Percentiles rank a stretch among this genome's conserved stretches.
Conservation (phyloP, 2,329 filamentous ascomycete species). For the Fusarium virguliforme region DNA sequence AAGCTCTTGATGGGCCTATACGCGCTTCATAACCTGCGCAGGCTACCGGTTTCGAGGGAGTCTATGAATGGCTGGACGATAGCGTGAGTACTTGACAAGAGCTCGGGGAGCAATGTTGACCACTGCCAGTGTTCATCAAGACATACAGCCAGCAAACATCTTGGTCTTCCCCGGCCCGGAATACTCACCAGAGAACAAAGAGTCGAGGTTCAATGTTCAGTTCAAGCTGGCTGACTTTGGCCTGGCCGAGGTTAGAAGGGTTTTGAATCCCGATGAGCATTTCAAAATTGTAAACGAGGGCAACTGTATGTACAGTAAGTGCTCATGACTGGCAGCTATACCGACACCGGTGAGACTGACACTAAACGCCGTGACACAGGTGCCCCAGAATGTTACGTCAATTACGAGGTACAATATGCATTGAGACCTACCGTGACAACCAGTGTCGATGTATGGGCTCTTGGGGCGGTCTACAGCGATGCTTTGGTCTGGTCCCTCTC, state of each 20-base stretch:
- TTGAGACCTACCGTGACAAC: neutral
- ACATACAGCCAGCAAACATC: conserved; percentile 38
- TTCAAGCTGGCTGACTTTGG: conserved; percentile 36
- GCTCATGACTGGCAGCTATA: neutral
- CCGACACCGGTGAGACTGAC: too few relatives aligned
- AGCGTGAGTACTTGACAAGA: neutral
- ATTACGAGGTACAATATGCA: neutral
- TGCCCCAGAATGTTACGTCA: conserved; percentile 18
- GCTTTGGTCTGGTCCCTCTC: conserved; percentile 25
- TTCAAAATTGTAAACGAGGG: neutral
- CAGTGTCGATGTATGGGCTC: conserved; percentile 19
- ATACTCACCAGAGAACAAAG: neutral
- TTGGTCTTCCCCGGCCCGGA: conserved; percentile 17
- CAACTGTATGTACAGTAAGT: conserved; percentile 35
- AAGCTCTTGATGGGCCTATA: conserved; percentile 14
- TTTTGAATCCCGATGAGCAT: neutral
- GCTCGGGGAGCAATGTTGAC: neutral
- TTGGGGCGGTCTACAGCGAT: conserved; percentile 38
- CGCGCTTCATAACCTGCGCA: neutral
- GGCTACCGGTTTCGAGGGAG: too few relatives aligned
- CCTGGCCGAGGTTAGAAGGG: neutral
- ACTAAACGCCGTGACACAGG: neutral
- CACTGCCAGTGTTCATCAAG: conserved; percentile 16
- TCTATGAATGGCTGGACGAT: neutral
- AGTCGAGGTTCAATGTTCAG: neutral